These are phyloP conservation scores for Chloropicon primus DNA, from an alignment of 139 green algal species.

Conservation along the genomic window DNA sequence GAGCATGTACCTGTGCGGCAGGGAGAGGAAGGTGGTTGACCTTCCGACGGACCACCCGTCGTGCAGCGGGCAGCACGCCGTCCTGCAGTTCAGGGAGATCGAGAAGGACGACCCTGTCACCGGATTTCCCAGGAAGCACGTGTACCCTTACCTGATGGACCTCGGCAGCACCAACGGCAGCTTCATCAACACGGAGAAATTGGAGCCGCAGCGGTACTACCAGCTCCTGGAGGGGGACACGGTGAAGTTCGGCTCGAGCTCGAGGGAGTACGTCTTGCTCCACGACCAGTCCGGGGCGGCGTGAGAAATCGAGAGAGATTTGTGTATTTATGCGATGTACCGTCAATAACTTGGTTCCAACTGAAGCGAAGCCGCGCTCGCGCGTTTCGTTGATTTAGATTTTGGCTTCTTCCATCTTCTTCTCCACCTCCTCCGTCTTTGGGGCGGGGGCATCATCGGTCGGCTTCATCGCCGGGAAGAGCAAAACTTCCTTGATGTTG, in stretches of 20 bases:
- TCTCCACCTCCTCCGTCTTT: background rate
- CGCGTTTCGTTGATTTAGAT: no score
- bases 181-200: slow-evolving; percentile 70
- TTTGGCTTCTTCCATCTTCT: background rate
- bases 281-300: slow-evolving; percentile 32
- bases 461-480: slow-evolving; percentile 99
- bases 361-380: no score
- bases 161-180: slow-evolving; percentile 86
- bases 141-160: slow-evolving; percentile 89
- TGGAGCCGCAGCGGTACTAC: slow-evolving; percentile 34
- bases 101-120: slow-evolving; percentile 25
- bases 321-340: background rate
- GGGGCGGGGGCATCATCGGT: background rate
- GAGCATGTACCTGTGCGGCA: background rate
- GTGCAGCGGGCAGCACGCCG: slow-evolving; percentile 91
- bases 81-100: slow-evolving; percentile 64
- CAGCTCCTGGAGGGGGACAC: slow-evolving; percentile 47
- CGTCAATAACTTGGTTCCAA: no score
- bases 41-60: slow-evolving; percentile 87
- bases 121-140: slow-evolving; percentile 29
- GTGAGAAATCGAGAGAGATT: background rate
- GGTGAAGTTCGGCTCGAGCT: slow-evolving; percentile 73
- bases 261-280: slow-evolving; percentile 84
- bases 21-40: slow-evolving; percentile 49
- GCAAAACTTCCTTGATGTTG: slow-evolving; percentile 97